phyloP scores from a whole-genome alignment of 176 grass and related monocot species.

The Cenchrus purpureus region DNA sequence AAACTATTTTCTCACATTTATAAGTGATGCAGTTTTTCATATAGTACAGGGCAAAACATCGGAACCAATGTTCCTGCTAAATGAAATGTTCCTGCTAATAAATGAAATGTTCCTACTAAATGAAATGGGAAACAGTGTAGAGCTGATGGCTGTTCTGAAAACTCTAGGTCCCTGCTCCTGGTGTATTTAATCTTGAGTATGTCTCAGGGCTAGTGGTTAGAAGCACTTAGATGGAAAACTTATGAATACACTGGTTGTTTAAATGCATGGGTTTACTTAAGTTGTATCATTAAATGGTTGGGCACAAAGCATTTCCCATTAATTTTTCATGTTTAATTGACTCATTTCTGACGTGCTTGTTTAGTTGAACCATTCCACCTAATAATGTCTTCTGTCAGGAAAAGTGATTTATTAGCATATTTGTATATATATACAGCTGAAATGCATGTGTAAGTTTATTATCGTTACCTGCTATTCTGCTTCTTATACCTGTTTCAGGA shows the following conservation, averaged over 20 bases:
- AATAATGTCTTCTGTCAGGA: background rate
- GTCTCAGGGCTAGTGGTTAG: background rate
- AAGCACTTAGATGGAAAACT: background rate
- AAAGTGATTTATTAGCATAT: constrained; percentile 2
- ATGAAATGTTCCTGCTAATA: background rate
- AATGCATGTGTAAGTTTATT: background rate
- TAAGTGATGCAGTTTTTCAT: background rate
- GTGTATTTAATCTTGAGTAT: background rate
- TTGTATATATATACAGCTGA: background rate
- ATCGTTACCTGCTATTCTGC: background rate
- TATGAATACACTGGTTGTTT: background rate
- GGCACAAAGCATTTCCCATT: background rate
- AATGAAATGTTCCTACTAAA: background rate
- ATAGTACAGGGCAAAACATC: background rate
- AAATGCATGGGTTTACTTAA: background rate
- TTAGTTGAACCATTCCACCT: background rate
- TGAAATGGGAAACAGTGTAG: background rate
- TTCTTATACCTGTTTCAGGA: constrained; percentile 45
- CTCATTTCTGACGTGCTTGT: background rate
- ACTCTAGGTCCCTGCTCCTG: background rate
- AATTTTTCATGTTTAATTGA: background rate
- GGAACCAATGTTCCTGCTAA: background rate
- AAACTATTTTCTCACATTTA: constrained; percentile 3
- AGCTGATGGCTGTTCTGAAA: background rate
- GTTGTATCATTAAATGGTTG: background rate